phyloP scores from a whole-genome alignment of 371 early-diverging fungal species.

The Mortierella sp. region DNA sequence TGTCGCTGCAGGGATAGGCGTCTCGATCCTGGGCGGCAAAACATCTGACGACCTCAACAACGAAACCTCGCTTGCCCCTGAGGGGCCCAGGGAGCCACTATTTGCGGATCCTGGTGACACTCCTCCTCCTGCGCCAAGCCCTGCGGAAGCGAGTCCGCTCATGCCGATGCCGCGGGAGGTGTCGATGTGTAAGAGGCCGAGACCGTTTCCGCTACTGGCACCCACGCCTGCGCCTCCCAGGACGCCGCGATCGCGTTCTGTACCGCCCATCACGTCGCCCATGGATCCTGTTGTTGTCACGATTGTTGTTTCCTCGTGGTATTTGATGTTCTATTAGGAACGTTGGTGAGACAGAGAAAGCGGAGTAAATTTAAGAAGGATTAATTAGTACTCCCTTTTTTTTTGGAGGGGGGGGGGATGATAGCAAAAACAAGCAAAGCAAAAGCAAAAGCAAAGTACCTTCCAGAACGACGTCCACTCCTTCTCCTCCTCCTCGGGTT shows the following conservation, averaged over 20 bases:
- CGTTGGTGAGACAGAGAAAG: background rate
- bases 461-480: conserved; percentile 57
- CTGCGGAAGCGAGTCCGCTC: background rate
- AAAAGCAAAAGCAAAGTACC: conserved; percentile 16
- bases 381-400: background rate
- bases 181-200: background rate
- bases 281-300: conserved; percentile 53
- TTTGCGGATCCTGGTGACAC: background rate
- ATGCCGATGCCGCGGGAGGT: background rate
- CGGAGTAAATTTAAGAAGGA: background rate
- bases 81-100: background rate
- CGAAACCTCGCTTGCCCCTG: background rate
- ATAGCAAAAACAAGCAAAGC: background rate
- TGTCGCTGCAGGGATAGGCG: background rate
- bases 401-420: background rate
- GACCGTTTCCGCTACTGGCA: background rate
- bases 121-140: background rate
- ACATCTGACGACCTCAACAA: background rate
- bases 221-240: background rate
- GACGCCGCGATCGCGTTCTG: conserved; percentile 11
- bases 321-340: conserved; percentile 37
- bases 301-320: conserved; percentile 50
- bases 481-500: conserved; percentile 50
- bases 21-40: background rate
- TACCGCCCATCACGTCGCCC: conserved; percentile 44